Evolutionary conservation across 345 rosid genomes (phyloP).

Genomic region (Angophora floribunda): DNA sequence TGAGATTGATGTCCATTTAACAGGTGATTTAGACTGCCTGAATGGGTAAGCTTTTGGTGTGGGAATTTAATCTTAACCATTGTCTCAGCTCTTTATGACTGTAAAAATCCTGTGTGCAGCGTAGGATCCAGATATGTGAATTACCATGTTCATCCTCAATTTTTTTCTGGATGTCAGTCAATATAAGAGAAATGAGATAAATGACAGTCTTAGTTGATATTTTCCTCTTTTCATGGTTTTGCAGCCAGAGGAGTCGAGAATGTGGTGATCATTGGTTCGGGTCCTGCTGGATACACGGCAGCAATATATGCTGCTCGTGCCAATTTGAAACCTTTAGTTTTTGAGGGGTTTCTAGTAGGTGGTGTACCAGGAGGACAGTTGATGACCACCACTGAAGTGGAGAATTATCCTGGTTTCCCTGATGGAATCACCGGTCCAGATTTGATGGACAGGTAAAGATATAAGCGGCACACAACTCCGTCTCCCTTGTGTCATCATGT

Average conservation of each 20-base stretch:
- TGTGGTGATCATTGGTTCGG: conserved; percentile 87
- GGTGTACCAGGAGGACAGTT: conserved; percentile 99
- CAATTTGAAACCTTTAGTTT: conserved; percentile 94
- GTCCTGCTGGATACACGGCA: conserved; percentile 98
- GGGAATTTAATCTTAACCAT: not conserved
- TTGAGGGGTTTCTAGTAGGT: conserved; percentile 92
- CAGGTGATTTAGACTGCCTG: not conserved
- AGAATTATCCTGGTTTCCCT: conserved; percentile 96
- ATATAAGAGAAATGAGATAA: not conserved
- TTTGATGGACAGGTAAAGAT: conserved; percentile 82
- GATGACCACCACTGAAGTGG: conserved; percentile 98
- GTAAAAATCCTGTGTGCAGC: not conserved
- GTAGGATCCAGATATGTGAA: not conserved
- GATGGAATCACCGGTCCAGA: conserved; percentile 99
- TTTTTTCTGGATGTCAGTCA: not conserved
- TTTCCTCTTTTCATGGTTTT: not conserved
- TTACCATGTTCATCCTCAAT: not conserved
- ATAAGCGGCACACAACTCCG: not conserved
- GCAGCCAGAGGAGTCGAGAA: conserved; percentile 76
- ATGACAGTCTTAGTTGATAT: not conserved
- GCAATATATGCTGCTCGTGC: conserved; percentile 98
- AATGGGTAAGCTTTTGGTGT: not conserved
- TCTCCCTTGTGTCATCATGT: not conserved
- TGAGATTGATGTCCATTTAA: not conserved
- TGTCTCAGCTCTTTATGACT: not conserved